Evolutionary conservation across 495 filamentous ascomycete species (phyloP).

Genomic region (Penicillium manginii): DNA sequence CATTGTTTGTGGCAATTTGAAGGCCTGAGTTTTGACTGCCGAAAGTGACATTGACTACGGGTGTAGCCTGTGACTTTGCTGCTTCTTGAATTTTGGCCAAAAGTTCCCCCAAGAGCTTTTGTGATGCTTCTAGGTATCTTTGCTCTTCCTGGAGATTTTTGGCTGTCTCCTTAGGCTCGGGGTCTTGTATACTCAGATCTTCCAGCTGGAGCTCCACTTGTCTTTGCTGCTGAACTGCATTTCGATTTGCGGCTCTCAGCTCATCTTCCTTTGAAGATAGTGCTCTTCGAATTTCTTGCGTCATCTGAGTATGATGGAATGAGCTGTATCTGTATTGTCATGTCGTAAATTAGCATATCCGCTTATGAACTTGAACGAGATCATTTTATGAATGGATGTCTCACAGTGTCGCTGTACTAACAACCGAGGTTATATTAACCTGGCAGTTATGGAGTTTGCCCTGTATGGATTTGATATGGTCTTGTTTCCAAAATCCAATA

Average conservation of each 20-base stretch:
- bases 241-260: not conserved
- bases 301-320: not conserved
- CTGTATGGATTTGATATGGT: conserved; percentile 12
- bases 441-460: conserved; percentile 17
- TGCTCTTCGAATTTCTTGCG: not conserved
- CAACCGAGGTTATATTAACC: conserved; percentile 10
- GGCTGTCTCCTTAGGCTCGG: not conserved
- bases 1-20: not conserved
- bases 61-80: not conserved
- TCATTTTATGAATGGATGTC: not conserved
- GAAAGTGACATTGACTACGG: not conserved
- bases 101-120: not conserved
- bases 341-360: not conserved
- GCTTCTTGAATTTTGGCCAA: not conserved
- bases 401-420: not conserved
- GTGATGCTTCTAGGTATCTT: not conserved
- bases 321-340: not conserved
- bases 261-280: not conserved
- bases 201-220: not conserved
- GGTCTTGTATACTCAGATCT: not conserved
- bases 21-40: not conserved
- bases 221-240: not conserved
- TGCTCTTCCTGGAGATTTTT: not conserved
- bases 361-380: not conserved
- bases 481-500: conserved; percentile 16